A percentile compares a stretch with the other conserved stretches of the same genome.
Evolutionary conservation across 2,329 filamentous ascomycete genomes (phyloP).

Genomic region (Tolypocladium nubicola): DNA sequence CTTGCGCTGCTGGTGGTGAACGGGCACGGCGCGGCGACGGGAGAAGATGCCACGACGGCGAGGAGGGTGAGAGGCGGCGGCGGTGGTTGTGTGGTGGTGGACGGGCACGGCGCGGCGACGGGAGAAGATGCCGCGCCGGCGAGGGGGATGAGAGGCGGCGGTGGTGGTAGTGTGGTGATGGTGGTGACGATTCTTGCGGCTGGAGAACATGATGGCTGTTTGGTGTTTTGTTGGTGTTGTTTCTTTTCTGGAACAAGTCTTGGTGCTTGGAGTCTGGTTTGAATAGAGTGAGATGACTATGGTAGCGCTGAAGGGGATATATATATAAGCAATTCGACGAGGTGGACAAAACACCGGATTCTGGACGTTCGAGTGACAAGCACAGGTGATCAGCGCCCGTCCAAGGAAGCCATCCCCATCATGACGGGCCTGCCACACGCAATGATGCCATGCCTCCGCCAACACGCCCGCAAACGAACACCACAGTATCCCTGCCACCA

Average conservation of each 20-base stretch:
- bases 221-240: neutral
- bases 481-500: neutral
- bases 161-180: slow-evolving; percentile 21
- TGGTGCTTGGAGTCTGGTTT: neutral
- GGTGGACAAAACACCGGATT: neutral
- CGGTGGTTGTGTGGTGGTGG: slow-evolving; percentile 22
- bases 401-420: neutral
- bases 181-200: slow-evolving; percentile 12
- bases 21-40: slow-evolving; percentile 24
- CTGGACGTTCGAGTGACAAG: neutral
- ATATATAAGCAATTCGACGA: neutral
- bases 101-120: slow-evolving; percentile 23
- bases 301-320: neutral
- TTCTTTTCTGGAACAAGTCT: neutral
- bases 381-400: neutral
- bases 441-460: neutral
- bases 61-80: slow-evolving; percentile 25
- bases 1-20: slow-evolving; percentile 57
- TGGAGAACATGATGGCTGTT: slow-evolving; percentile 10
- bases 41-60: slow-evolving; percentile 31
- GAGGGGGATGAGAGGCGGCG: slow-evolving; percentile 25
- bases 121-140: slow-evolving; percentile 30
- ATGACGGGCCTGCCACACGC: neutral
- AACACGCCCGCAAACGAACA: neutral
- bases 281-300: neutral